Conservation (phyloP, 2,329 filamentous ascomycete genomes). For the Fusarium keratoplasticum region DNA sequence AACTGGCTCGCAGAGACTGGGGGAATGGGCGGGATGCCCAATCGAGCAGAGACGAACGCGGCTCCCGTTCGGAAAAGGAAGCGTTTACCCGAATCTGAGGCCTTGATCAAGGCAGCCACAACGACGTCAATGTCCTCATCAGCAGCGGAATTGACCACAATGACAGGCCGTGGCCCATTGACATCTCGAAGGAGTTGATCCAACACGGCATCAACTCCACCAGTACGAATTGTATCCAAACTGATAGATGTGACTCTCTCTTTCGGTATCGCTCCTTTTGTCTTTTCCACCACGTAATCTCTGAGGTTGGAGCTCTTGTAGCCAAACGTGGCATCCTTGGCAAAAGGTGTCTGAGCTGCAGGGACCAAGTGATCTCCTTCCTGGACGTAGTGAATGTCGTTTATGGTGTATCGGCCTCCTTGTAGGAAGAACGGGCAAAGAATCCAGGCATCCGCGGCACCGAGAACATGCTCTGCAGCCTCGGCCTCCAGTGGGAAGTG, state of each 20-base stretch:
- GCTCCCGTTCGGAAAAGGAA: constrained; percentile 56
- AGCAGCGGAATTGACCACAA: constrained; percentile 65
- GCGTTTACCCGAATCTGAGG: constrained; percentile 46
- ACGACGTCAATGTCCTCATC: constrained; percentile 68
- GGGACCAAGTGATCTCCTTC: constrained; percentile 56
- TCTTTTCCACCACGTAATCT: constrained; percentile 65
- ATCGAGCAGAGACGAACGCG: constrained; percentile 58
- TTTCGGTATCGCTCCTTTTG: constrained; percentile 52
- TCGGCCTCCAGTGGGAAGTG: constrained; percentile 68
- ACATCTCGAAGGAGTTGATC: constrained; percentile 54
- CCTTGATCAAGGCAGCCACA: constrained; percentile 58
- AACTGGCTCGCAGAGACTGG: constrained; percentile 62
- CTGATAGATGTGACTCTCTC: constrained; percentile 57
- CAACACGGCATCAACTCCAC: constrained; percentile 56
- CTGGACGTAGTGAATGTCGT: constrained; percentile 68
- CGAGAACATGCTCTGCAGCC: constrained; percentile 61
- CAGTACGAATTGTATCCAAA: constrained; percentile 60
- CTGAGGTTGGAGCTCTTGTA: constrained; percentile 62
- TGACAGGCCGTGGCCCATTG: constrained; percentile 45
- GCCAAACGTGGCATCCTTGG: constrained; percentile 68
- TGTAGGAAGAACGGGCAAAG: constrained; percentile 70
- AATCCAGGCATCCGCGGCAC: constrained; percentile 63
- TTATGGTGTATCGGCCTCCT: constrained; percentile 67
- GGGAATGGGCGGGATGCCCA: constrained; percentile 63
- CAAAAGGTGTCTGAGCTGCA: constrained; percentile 66